Conservation (phyloP, 495 filamentous ascomycete species). For the Hyaloscypha finlandica region DNA sequence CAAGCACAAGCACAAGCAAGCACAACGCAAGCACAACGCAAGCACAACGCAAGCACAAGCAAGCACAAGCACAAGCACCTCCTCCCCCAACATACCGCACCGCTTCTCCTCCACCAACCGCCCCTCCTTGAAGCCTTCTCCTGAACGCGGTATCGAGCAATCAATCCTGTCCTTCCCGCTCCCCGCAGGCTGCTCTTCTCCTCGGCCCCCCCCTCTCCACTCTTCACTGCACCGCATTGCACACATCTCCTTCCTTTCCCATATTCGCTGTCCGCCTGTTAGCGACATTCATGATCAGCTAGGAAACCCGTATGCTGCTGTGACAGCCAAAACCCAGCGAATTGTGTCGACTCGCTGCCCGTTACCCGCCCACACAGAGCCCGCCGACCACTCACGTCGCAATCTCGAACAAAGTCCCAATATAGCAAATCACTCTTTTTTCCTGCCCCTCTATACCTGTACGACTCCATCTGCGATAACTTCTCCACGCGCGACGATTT, state of each 20-base stretch:
- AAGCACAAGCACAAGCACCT: too few relatives aligned
- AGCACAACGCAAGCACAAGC: too few relatives aligned
- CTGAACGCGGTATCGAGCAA: background rate
- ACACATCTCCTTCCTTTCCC: background rate
- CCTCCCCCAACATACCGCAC: too few relatives aligned
- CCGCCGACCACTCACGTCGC: slow-evolving; percentile 30
- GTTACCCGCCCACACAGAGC: slow-evolving; percentile 22
- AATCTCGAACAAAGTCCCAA: slow-evolving; percentile 24
- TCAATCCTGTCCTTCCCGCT: background rate
- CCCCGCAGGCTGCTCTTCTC: background rate
- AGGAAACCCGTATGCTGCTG: slow-evolving; percentile 9
- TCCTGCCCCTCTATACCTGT: slow-evolving; percentile 30
- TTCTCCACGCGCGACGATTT: slow-evolving; percentile 6
- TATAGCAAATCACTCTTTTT: slow-evolving; percentile 21
- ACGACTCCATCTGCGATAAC: background rate
- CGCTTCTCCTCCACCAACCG: too few relatives aligned
- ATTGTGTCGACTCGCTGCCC: slow-evolving; percentile 17
- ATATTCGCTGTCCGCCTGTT: slow-evolving; percentile 1
- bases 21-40: too few relatives aligned
- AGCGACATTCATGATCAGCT: slow-evolving; percentile 2
- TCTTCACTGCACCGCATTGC: background rate
- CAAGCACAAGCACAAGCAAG: too few relatives aligned
- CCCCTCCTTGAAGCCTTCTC: background rate
- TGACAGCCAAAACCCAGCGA: slow-evolving; percentile 25
- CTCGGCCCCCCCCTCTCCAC: background rate